Base-by-base conservation (phyloP, 371 early-diverging fungal genomes). In the Mucor racemosus region DNA sequence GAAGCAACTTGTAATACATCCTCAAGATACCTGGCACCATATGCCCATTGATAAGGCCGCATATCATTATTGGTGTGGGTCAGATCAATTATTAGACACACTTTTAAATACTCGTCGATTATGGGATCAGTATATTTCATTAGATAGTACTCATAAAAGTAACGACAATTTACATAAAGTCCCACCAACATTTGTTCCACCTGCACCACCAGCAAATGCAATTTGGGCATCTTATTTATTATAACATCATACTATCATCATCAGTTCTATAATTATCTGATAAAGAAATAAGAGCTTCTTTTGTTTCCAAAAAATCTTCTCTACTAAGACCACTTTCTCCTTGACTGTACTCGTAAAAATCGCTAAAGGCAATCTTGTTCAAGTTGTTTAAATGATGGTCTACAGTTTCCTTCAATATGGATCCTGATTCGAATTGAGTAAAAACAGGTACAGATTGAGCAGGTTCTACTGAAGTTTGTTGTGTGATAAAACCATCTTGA, bases 281-380 rank as follows among this genome's bases (percentile, higher is more conserved):
- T 60, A 85, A 65, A 5, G 77, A 73, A 39, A 84, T 68, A 42
- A 88, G 50, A 4, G 60, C 58, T 42, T 88, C 88, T 53, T 86
- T 84, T 17, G 71, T 68, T 42, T 85, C 85, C 17, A 65, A 60
- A 62, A 81, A 81, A 41, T 88, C 86, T 39, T 83, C 85, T 10
- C 53, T 62, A 1, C 58, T 73, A 10, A 85, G 65, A 0, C 82
- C 84, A 50, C 68, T 63, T 13, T 72, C 77, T 11, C 84, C 81
- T 42, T 81, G 75, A 2, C 75, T 68, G 54, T 80, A 88, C 42
- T 85, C 85, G 0, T 74, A 67, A 60, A 85, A 65, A n/a, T 84
- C 77, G 10, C 73, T 67, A 48, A 76, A 74, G 7, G 77, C 54
- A 7, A 84, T 72, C 9, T 59, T 65, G 33, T 75, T 65, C 36